Evolutionary conservation across 2,329 filamentous ascomycete genomes (phyloP).

Genomic region (Cladosporium sp.): DNA sequence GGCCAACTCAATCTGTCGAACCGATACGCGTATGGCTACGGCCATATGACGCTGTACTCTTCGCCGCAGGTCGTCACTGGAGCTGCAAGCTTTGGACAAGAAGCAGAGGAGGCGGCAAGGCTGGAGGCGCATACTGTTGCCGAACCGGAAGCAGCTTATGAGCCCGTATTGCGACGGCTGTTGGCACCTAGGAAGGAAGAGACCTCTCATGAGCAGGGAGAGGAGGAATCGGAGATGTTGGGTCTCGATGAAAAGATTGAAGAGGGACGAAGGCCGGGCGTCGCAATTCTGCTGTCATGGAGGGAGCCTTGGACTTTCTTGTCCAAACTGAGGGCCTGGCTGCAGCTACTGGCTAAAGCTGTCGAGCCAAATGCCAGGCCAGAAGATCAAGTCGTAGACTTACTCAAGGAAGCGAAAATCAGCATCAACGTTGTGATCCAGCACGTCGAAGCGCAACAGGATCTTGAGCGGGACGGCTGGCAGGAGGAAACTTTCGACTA

Average conservation of each 20-base stretch:
- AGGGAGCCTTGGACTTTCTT: constrained; percentile 89
- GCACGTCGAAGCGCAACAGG: constrained; percentile 88
- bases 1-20: constrained; percentile 29
- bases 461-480: constrained; percentile 84
- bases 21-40: constrained; percentile 30
- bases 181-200: constrained; percentile 16
- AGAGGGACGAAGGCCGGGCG: constrained; percentile 17
- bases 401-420: constrained; percentile 84
- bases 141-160: constrained; percentile 25
- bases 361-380: constrained; percentile 58
- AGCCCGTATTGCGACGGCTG: constrained; percentile 22
- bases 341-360: constrained; percentile 72
- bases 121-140: constrained; percentile 29
- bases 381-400: constrained; percentile 63
- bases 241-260: constrained; percentile 10
- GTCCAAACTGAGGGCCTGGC: constrained; percentile 81
- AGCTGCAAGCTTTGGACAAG: constrained; percentile 22
- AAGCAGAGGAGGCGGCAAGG: constrained; percentile 28
- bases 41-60: constrained; percentile 28
- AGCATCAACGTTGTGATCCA: constrained; percentile 94
- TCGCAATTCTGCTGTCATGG: constrained; percentile 94
- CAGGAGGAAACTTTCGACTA: constrained; percentile 96
- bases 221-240: constrained; percentile 11
- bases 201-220: constrained; percentile 10
- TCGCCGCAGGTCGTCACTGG: constrained; percentile 22